These are phyloP conservation scores for Westerdykella sp. DNA, from an alignment of 2,329 filamentous ascomycete species.

Conservation along the genomic window DNA sequence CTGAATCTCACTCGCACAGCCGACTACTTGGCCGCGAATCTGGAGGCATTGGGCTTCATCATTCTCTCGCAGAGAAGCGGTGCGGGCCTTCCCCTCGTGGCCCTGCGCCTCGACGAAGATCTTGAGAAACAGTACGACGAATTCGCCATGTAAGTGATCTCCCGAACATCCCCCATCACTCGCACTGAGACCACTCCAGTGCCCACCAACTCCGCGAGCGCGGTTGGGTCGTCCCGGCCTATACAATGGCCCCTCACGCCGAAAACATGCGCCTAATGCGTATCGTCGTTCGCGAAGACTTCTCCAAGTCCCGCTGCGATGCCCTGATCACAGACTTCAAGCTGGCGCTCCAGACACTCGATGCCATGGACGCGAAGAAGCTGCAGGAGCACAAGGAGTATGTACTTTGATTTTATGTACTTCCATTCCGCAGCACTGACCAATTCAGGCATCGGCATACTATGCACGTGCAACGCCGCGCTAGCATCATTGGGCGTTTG, in stretches of 20 bases:
- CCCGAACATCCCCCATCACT: constrained; percentile 30
- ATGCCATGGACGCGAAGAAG: constrained; percentile 65
- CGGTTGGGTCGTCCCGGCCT: constrained; percentile 90
- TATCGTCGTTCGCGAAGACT: constrained; percentile 89
- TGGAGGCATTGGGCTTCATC: constrained; percentile 71
- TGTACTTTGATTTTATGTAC: constrained; percentile 3
- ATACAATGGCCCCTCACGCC: constrained; percentile 92
- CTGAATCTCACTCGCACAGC: constrained; percentile 82
- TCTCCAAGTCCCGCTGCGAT: constrained; percentile 76
- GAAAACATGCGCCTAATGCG: constrained; percentile 82
- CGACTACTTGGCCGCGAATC: constrained; percentile 72
- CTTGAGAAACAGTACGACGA: constrained; percentile 51
- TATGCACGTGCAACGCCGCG: constrained; percentile 21
- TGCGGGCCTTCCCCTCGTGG: constrained; percentile 78
- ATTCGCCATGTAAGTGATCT: constrained; percentile 47
- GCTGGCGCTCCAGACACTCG: constrained; percentile 64
- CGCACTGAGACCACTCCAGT: constrained; percentile 8
- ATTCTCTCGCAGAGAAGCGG: constrained; percentile 81
- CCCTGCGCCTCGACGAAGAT: constrained; percentile 66
- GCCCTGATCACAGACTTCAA: constrained; percentile 71
- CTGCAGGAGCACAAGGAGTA: constrained; percentile 65
- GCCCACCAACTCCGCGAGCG: constrained; percentile 81
- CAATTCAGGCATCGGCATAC: constrained; percentile 9
- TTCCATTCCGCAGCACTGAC: neutral
- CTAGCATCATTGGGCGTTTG: constrained; percentile 24